phyloP scores from a whole-genome alignment of 208 protist species.

The Leishmania guyanensis region DNA sequence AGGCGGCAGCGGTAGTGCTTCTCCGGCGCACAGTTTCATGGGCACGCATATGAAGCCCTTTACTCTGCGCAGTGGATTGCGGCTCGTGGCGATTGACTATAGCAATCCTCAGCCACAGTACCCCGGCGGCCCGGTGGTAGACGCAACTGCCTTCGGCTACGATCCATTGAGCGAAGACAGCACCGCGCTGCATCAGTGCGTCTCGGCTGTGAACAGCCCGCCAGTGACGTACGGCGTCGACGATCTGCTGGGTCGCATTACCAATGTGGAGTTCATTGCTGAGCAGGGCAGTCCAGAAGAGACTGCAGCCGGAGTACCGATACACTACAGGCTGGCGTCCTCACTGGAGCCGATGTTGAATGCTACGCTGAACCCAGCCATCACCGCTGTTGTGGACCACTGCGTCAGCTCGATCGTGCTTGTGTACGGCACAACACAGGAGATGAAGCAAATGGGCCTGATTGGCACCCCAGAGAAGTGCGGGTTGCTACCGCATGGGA shows the following conservation, averaged over 20 bases:
- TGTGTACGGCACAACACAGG: slow-evolving; percentile 86
- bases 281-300: slow-evolving; percentile 27
- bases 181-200: slow-evolving; percentile 46
- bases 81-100: slow-evolving; percentile 39
- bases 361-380: slow-evolving; percentile 56
- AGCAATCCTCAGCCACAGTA: slow-evolving; percentile 33
- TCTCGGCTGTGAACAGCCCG: slow-evolving; percentile 53
- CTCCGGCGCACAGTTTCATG: slow-evolving; percentile 21
- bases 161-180: slow-evolving; percentile 46
- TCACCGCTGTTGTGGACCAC: slow-evolving; percentile 75
- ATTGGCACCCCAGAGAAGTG: slow-evolving; percentile 82
- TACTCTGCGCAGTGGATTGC: slow-evolving; percentile 41
- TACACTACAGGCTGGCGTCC: slow-evolving; percentile 53
- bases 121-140: slow-evolving; percentile 28
- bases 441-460: slow-evolving; percentile 89
- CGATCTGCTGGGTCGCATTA: slow-evolving; percentile 57
- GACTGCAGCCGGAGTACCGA: slow-evolving; percentile 18
- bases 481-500: slow-evolving; percentile 75
- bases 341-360: slow-evolving; percentile 60
- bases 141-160: slow-evolving; percentile 28
- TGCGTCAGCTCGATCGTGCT: slow-evolving; percentile 78
- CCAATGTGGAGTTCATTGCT: slow-evolving; percentile 69
- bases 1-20: slow-evolving; percentile 15
- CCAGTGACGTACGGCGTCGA: slow-evolving; percentile 55
- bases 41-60: slow-evolving; percentile 32